Conservation (phyloP, 352 stramenopile species). For the Pythium rhizo-oryzae region DNA sequence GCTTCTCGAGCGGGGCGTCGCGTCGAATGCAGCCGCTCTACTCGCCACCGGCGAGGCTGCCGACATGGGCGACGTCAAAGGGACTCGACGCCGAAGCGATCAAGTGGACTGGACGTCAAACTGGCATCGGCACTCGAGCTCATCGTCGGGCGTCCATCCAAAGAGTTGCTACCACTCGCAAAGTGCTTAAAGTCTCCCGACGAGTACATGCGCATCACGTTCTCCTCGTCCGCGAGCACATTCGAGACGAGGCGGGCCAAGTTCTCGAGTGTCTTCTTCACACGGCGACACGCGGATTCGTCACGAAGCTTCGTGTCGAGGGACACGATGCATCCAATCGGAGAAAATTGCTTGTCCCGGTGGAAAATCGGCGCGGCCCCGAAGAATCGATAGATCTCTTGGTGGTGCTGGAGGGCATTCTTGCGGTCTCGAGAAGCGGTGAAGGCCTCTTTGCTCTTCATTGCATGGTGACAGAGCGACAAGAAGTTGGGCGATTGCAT, state of each 20-base stretch:
- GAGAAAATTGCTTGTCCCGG: conserved; percentile 25
- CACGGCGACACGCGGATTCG: conserved; percentile 38
- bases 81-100: conserved; percentile 40
- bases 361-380: conserved; percentile 52
- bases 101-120: conserved; percentile 32
- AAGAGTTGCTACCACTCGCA: conserved; percentile 17
- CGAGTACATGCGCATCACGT: conserved; percentile 58
- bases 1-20: conserved; percentile 39
- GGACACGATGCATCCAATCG: conserved; percentile 63
- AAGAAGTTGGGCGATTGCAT: conserved; percentile 63
- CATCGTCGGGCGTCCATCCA: conserved; percentile 25
- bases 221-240: conserved; percentile 56
- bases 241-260: conserved; percentile 66
- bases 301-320: conserved; percentile 54
- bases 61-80: conserved; percentile 20
- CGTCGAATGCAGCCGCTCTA: conserved; percentile 11
- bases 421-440: conserved; percentile 44
- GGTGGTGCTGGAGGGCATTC: conserved; percentile 28
- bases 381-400: conserved; percentile 64
- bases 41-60: not conserved
- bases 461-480: conserved; percentile 52
- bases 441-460: conserved; percentile 47
- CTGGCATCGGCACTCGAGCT: conserved; percentile 10
- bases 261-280: conserved; percentile 64
- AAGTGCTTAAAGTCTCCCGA: conserved; percentile 74